Percentiles rank a stretch among this genome's conserved stretches.
Evolutionary conservation across 2,329 filamentous ascomycete species (phyloP).

Genomic region (Apiospora phragmitis): DNA sequence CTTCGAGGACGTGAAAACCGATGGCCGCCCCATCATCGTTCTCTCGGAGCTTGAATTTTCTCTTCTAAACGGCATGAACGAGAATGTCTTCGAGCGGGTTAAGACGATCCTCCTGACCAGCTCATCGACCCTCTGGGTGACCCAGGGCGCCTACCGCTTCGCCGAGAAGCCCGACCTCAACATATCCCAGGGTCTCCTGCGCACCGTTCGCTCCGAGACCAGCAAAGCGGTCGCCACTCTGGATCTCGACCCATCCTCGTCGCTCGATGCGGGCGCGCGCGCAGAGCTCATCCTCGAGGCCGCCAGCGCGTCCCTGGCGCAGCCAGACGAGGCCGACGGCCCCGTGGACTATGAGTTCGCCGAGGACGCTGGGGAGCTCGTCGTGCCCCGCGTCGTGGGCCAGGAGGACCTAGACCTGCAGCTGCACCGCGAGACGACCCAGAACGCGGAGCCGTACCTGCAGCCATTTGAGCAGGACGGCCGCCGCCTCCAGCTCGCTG

Average conservation of each 20-base stretch:
- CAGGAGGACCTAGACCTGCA: conserved; percentile 25
- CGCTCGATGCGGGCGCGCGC: conserved; percentile 14
- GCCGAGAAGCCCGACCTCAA: conserved; percentile 20
- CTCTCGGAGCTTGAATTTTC: conserved; percentile 23
- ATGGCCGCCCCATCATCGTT: conserved; percentile 10
- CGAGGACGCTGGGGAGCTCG: conserved; percentile 25
- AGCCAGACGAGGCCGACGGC: conserved; percentile 14
- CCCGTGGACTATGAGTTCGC: conserved; percentile 33
- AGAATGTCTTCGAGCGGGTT: conserved; percentile 19
- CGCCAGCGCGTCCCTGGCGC: conserved; percentile 15
- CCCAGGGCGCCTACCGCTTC: neutral
- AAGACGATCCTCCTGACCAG: conserved; percentile 18
- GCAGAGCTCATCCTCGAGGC: conserved; percentile 23
- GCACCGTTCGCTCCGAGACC: conserved; percentile 27
- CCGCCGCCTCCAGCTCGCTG: conserved; percentile 16
- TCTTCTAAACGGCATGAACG: conserved; percentile 18
- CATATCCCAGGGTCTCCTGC: conserved; percentile 27
- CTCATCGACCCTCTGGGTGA: conserved; percentile 14
- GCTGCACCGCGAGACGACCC: conserved; percentile 23
- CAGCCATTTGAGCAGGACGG: conserved; percentile 21
- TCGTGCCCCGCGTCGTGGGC: conserved; percentile 25
- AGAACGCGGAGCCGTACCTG: conserved; percentile 20
- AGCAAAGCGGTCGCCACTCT: conserved; percentile 19
- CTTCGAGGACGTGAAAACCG: neutral
- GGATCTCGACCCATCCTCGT: conserved; percentile 23